Conservation (phyloP, 176 grass and related monocot species). For the Juncus effusus region DNA sequence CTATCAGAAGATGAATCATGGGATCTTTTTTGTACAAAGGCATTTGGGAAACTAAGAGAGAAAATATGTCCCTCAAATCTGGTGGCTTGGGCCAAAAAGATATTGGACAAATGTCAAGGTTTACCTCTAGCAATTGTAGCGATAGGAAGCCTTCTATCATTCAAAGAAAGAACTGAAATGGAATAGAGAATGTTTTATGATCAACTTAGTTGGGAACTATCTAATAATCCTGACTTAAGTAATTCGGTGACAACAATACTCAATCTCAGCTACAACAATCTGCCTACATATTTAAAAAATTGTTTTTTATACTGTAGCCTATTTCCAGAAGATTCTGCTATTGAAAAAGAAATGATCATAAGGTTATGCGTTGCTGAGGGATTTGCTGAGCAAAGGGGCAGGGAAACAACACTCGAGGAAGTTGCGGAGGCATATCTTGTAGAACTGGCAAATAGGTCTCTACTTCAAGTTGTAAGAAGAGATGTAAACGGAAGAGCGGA, state of each 20-base stretch:
- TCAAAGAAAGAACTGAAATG: constrained; percentile 23
- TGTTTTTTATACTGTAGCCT: neutral
- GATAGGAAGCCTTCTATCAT: constrained; percentile 37
- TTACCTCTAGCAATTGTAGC: too few relatives aligned
- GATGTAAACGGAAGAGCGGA: constrained; percentile 28
- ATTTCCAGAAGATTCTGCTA: constrained; percentile 39
- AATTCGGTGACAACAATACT: constrained; percentile 28
- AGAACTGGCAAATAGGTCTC: constrained; percentile 28
- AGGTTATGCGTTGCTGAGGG: constrained; percentile 46
- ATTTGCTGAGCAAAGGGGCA: constrained; percentile 38
- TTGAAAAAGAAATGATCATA: constrained; percentile 30
- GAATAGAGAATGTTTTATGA: too few relatives aligned
- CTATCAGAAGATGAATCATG: constrained; percentile 32
- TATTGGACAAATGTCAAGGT: constrained; percentile 22
- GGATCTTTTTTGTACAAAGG: constrained; percentile 34
- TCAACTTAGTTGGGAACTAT: constrained; percentile 27
- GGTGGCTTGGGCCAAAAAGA: constrained; percentile 18
- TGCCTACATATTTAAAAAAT: constrained; percentile 10
- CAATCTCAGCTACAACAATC: constrained; percentile 37
- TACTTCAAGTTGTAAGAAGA: constrained; percentile 33
- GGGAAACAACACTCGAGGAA: constrained; percentile 5
- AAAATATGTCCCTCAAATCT: constrained; percentile 23
- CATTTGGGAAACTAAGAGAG: neutral
- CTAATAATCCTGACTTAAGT: constrained; percentile 31
- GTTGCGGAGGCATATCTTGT: constrained; percentile 35